Base-by-base conservation (phyloP, 2,329 filamentous ascomycete genomes). In the Aspergillus tamarii region DNA sequence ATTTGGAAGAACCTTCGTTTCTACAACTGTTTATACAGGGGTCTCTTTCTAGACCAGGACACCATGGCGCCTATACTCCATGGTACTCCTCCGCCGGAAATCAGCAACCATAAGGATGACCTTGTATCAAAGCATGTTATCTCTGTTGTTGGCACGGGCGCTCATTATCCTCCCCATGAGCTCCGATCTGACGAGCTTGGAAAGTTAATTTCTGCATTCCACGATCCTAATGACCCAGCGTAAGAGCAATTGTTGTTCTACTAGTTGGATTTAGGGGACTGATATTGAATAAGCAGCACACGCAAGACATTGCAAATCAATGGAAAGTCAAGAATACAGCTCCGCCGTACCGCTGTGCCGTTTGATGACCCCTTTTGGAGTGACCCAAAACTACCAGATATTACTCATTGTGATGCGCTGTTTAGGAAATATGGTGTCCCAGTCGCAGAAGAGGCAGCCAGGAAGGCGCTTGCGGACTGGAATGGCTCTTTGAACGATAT, bases 381-480 rank as follows among this genome's bases (percentile, higher is more conserved):
- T 34, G 52, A 52, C 19, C 59, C 59, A 2, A 41, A 19, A 3
- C 39, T 41, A 9, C 39, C 39, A 41, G 39, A 41, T 10, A 19
- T 43, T 2, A 23, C 19, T 52, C 52, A 41, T 30, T 46, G n/a
- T 7, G 50, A 56, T 34, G 36, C 23, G 7, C 19, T 28, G 21
- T 61, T 61, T 32, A 52, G 39, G n/a, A 12, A 48, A 32, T 55
- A 61, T 32, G 59, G 59, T 4, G 39, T 56, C 52, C 23, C 30
- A 26, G 36, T 61, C 14, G 50, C 59, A 16, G 32, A 34, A 11
- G 28, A 26, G 9, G 59, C 50, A 12, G 52, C 52, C 5, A 28
- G n/a, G 4, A 46, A 57, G 19, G 59, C 52, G n/a, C 52, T 61
- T 19, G 11, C n/a, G 9, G 59, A 61, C 28, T 56, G 59, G 26